Base-by-base conservation (phyloP, 2,329 filamentous ascomycete species). In the Cercospora zeina region DNA sequence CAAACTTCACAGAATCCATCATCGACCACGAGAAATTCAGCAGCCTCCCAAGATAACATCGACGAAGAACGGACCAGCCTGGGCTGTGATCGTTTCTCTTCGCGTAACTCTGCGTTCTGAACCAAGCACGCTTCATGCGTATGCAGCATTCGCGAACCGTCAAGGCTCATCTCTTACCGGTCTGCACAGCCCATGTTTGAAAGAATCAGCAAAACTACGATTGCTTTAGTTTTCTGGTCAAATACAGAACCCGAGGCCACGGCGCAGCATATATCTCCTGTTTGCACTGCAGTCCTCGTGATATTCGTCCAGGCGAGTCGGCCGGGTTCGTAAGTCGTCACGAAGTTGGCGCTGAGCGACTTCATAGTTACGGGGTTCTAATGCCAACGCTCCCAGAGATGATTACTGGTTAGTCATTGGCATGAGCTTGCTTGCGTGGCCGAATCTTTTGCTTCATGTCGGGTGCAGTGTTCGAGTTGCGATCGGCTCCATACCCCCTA, bases 401-500 rank as follows among this genome's bases (percentile, higher is more conserved):
- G 21, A 6, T 30, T 11, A 4, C 21, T 49, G 42, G 42, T 49
- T 49, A 21, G 42, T 11, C 21, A n/a, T 27, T 24, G 21, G 19
- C 42, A 49, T 27, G 21, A 49, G 42, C 42, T 49, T 49, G 42
- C 42, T 49, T 49, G 42, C 42, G 42, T 49, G 42, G 11, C 11
- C 42, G 42, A 11, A 49, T 49, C 21, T 49, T 49, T 49, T 49
- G 21, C 21, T 49, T 30, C 21, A 49, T 49, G 42, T 4, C 39
- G 31, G 11, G 4, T 13, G 42, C 21, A 14, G 42, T 49, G 9
- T n/a, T 27, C 3, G 42, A 49, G 13, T 11, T 27, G 14, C 7
- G 14, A n/a, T 34, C 31, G 9, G 8, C 31, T 34, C 31, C 31
- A 9, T 10, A 34, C 11, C 31, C n/a, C n/a, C n/a, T 2, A 2